Evolutionary conservation across 768 basidiomycete species (phyloP), one percentile per base, ranked within the genome.

Genomic region (Bullera alba): DNA sequence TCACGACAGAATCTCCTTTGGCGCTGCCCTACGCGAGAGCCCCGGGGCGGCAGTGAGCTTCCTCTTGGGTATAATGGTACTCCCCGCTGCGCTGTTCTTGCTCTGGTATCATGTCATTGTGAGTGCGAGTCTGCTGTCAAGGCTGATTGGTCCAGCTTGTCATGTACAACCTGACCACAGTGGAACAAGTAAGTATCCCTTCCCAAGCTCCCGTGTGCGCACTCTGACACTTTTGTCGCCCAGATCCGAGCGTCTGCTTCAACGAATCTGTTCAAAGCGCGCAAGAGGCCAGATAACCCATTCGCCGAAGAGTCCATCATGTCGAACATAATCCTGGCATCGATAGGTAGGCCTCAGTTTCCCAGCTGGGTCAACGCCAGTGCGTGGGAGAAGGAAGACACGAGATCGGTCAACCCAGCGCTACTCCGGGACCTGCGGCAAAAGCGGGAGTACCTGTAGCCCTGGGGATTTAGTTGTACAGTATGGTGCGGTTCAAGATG

Each of bases 151-250:
- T 43, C 22, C 27, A 63, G 61, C 77, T 96, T 42, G 74, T 93
- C 46, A 69, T 90, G 27, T 76, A 90, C 56, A 92, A 93, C 71
- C 78, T 89, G 29, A 95, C 92, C 7, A 96, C 91, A n/a, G 90
- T 96, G 54, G 92, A 96, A 75, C 88, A 90, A 79, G 85, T 86
- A 70, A 72, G 81, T 66, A 34, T 25, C 29, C 25, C 27, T 48
- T 54, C 48, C 50, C 58, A 25, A 43, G 42, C 23, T 53, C 56
- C 64, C 58, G 35, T 17, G 37, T 50, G 19, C 30, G 35, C 39
- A 37, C 41, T 25, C 42, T 43, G 42, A 50, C 38, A 39, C 49
- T 41, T 23, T 43, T 49, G 46, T 42, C 38, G n/a, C n/a, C 19
- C 65, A 89, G 85, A 89, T 93, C 59, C 82, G 91, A 51, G 87